Percentiles rank a stretch among this genome's conserved stretches.
Conservation (phyloP, 345 rosid species). For the Orychophragmus violaceus region DNA sequence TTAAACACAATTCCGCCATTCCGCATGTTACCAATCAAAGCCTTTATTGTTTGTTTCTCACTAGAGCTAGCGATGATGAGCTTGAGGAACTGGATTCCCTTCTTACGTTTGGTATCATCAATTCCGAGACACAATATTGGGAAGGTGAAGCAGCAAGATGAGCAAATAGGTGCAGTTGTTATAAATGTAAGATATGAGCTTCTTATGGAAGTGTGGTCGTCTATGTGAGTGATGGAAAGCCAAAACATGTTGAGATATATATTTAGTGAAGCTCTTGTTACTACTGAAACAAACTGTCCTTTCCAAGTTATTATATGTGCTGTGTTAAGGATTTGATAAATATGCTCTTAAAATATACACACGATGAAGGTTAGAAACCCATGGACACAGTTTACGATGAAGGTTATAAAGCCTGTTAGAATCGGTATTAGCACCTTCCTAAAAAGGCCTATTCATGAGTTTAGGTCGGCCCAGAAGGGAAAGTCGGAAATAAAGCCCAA, state of each 20-base stretch:
- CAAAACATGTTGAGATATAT: background rate
- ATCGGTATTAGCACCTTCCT: too few species aligned
- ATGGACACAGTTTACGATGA: too few species aligned
- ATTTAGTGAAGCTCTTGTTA: background rate
- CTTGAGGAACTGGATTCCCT: conserved; percentile 80
- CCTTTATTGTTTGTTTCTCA: too few species aligned
- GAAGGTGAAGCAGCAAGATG: conserved; percentile 8
- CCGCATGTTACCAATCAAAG: conserved; percentile 70
- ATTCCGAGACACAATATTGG: background rate
- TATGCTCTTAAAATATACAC: too few species aligned
- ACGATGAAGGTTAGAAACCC: too few species aligned
- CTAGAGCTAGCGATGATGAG: conserved; percentile 87
- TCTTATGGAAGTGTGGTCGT: conserved; percentile 83
- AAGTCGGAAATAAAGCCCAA: too few species aligned
- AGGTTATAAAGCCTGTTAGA: too few species aligned
- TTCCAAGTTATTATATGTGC: too few species aligned
- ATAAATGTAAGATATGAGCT: conserved; percentile 64
- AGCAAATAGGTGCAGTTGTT: conserved; percentile 1
- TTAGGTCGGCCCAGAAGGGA: too few species aligned
- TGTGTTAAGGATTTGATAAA: too few species aligned
- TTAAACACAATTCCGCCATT: conserved; percentile 49
- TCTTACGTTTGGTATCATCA: conserved; percentile 32
- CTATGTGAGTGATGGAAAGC: background rate
- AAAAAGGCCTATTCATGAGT: too few species aligned
- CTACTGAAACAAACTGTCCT: background rate